phyloP scores from a whole-genome alignment of 768 basidiomycete species.

The Russula abietina region DNA sequence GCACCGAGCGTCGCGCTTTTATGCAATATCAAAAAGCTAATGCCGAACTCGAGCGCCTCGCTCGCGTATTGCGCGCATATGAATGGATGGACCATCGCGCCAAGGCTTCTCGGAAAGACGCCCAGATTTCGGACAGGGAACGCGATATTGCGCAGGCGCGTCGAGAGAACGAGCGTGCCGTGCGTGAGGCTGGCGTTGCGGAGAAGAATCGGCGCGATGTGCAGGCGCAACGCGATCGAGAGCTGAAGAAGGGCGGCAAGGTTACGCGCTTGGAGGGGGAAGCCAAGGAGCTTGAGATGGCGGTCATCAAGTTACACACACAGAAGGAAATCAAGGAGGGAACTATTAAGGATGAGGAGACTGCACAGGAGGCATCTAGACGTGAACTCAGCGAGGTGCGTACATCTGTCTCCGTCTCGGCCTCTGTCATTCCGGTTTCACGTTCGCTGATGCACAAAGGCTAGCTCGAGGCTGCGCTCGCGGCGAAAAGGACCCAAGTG shows the following conservation, averaged over 20 bases:
- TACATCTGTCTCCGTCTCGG: background rate
- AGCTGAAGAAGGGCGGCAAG: conserved; percentile 90
- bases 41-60: conserved; percentile 81
- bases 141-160: conserved; percentile 44
- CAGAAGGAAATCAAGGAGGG: conserved; percentile 78
- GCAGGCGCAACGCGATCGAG: conserved; percentile 71
- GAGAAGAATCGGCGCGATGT: conserved; percentile 65
- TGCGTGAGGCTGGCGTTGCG: conserved; percentile 52
- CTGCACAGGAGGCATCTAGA: conserved; percentile 45
- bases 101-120: conserved; percentile 48
- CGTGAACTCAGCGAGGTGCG: conserved; percentile 58
- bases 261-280: conserved; percentile 79
- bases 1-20: conserved; percentile 82
- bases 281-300: conserved; percentile 71
- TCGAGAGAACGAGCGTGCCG: conserved; percentile 44
- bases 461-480: conserved; percentile 53
- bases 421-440: background rate
- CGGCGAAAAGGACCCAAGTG: conserved; percentile 57
- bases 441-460: background rate
- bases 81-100: conserved; percentile 71
- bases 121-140: conserved; percentile 47
- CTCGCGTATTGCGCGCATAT: conserved; percentile 74
- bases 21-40: conserved; percentile 86
- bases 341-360: conserved; percentile 74
- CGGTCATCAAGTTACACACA: conserved; percentile 72